Percentiles rank a stretch among this genome's conserved stretches.
phyloP scores from a whole-genome alignment of 139 green algal species.

The Dunaliella primolecta region DNA sequence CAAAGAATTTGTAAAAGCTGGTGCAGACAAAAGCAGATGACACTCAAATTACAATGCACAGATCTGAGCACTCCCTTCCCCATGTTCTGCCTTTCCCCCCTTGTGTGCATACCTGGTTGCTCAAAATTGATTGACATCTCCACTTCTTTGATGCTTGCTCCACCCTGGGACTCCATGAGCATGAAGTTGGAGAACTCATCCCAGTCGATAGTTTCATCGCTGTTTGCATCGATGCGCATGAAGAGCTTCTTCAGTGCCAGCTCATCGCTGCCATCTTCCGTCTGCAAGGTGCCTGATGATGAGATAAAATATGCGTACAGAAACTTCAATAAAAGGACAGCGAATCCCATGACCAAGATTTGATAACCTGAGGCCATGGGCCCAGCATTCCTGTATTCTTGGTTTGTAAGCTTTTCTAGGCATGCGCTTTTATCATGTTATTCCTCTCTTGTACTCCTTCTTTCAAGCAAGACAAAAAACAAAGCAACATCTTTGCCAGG shows the following conservation, averaged over 20 bases:
- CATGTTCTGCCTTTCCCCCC: too few relatives aligned
- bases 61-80: too few relatives aligned
- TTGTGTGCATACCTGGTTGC: constrained; percentile 1
- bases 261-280: constrained; percentile 51
- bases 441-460: too few relatives aligned
- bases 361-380: neutral
- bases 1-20: too few relatives aligned
- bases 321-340: neutral
- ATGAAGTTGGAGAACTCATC: constrained; percentile 76
- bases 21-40: too few relatives aligned
- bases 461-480: too few relatives aligned
- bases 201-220: constrained; percentile 71
- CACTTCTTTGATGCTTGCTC: constrained; percentile 38
- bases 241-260: constrained; percentile 58
- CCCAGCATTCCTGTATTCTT: neutral
- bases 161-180: constrained; percentile 60
- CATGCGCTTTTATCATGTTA: too few relatives aligned
- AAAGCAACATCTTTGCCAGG: too few relatives aligned
- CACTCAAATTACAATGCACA: too few relatives aligned
- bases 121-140: constrained; percentile 43
- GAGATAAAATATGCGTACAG: neutral
- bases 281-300: constrained; percentile 44
- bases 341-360: neutral
- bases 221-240: constrained; percentile 71
- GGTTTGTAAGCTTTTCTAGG: neutral